Evolutionary conservation across 176 grass and related monocot genomes (phyloP), one percentile per base, ranked within the genome.

Genomic region (Oryza meridionalis): DNA sequence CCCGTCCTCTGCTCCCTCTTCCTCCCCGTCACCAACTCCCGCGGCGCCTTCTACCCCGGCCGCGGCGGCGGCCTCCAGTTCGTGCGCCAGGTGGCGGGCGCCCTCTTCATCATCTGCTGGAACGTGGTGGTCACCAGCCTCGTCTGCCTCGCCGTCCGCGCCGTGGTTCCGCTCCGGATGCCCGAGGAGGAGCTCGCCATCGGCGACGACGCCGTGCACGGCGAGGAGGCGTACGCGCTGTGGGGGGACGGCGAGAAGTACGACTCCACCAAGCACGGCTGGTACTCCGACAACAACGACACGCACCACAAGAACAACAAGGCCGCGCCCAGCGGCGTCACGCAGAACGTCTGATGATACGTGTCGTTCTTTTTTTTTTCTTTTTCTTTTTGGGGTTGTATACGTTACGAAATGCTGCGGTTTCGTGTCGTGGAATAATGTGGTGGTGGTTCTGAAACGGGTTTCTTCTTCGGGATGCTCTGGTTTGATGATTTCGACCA

Each of bases 221-320:
- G 93, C 22, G 93, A 95, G 90, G 93, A 95, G 90, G 93, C 93
- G 3, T 95, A 98, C 80, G 96, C 96, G 19, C 88, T 98, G 9
- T 98, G 96, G 96, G 96, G 92, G 32, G 96, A 98, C 68, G 96
- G 96, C 17, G 96, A 98, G 92, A 95, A 93, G 89, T 98, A 90
- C 81, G 96, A 98, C 75, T 84, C 90, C 69, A 78, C 77, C 44
- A 93, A 73, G 81, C 96, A 98, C 71, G 92, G 87, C 0, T 97
- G 86, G 95, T 91, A 91, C 88, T 78, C 85, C 6, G 89, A 55
- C 51, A 55, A 86, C 76, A 86, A 83, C 24, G 88, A 88, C 10
- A 80, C 79, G 38, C 71, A 85, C 4, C 85, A 90, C 33, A 35
- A 35, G 31, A 55, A 55, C 47, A 29, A 72, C 71, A 93, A 88